Percentiles rank a stretch among this genome's conserved stretches.
phyloP scores from a whole-genome alignment of 495 filamentous ascomycete species.

The Sporormia fimetaria region DNA sequence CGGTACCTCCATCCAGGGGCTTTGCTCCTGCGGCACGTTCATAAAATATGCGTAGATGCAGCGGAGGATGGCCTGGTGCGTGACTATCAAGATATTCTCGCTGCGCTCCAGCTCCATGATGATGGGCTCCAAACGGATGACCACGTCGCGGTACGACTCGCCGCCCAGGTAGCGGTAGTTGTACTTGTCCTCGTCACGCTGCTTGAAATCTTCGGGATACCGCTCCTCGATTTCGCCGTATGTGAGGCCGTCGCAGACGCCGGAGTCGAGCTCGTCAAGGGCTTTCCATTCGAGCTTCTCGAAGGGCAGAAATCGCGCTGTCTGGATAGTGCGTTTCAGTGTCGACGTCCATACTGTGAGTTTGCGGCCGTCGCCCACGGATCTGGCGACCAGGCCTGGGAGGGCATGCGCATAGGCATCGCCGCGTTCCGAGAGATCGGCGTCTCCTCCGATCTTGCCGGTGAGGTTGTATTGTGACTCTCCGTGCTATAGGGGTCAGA shows the following conservation, averaged over 20 bases:
- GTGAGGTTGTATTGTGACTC: constrained; percentile 84
- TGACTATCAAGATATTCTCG: constrained; percentile 96
- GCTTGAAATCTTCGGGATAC: constrained; percentile 89
- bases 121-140: constrained; percentile 94
- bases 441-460: constrained; percentile 86
- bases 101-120: constrained; percentile 97
- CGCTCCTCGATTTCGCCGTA: constrained; percentile 81
- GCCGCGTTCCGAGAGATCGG: constrained; percentile 73
- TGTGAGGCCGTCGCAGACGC: constrained; percentile 91
- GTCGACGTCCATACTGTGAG: constrained; percentile 97
- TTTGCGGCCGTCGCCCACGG: constrained; percentile 65
- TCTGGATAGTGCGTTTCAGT: constrained; percentile 81
- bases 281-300: constrained; percentile 98
- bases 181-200: constrained; percentile 94
- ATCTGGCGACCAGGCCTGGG: constrained; percentile 67
- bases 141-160: constrained; percentile 93
- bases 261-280: constrained; percentile 90
- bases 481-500: constrained; percentile 56
- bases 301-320: constrained; percentile 72
- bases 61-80: constrained; percentile 88
- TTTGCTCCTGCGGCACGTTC: constrained; percentile 82
- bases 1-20: constrained; percentile 95
- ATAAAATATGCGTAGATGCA: constrained; percentile 99
- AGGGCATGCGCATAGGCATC: constrained; percentile 73
- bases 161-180: constrained; percentile 98